Evolutionary conservation across 192 early-diverging fungal species (phyloP).

Genomic region (Backusella australiensis): DNA sequence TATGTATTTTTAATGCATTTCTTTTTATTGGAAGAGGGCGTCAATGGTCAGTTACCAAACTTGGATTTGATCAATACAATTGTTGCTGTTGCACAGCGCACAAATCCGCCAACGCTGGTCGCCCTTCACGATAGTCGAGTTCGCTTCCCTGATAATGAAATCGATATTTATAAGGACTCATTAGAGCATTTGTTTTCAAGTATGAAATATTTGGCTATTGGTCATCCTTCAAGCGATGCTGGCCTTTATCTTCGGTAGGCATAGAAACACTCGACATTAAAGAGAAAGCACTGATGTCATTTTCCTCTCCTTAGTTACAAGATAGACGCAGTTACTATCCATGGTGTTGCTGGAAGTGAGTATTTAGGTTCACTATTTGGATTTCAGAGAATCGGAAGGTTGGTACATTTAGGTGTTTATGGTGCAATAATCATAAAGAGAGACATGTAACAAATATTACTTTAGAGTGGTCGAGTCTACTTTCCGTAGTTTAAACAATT

Average conservation of each 20-base stretch:
- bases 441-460: not conserved
- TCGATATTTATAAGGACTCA: conserved; percentile 39
- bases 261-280: not conserved
- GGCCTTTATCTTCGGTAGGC: conserved; percentile 64
- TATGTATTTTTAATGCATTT: not conserved
- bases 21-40: conserved; percentile 53
- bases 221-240: conserved; percentile 67
- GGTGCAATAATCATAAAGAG: not conserved
- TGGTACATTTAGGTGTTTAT: conserved; percentile 13
- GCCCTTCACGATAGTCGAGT: conserved; percentile 52
- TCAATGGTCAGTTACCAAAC: conserved; percentile 91
- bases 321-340: conserved; percentile 75
- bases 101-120: conserved; percentile 53
- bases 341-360: conserved; percentile 40
- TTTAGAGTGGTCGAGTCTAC: conserved; percentile 75
- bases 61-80: conserved; percentile 86
- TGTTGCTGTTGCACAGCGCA: conserved; percentile 46
- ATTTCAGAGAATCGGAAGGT: conserved; percentile 53
- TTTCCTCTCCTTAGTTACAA: conserved; percentile 50
- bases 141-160: conserved; percentile 31
- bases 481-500: conserved; percentile 83
- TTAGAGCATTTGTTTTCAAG: conserved; percentile 49
- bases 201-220: conserved; percentile 66
- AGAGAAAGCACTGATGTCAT: not conserved
- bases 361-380: conserved; percentile 37